Base-by-base conservation (phyloP, 805 yeast genomes). In the Kodamaea leandrae region DNA sequence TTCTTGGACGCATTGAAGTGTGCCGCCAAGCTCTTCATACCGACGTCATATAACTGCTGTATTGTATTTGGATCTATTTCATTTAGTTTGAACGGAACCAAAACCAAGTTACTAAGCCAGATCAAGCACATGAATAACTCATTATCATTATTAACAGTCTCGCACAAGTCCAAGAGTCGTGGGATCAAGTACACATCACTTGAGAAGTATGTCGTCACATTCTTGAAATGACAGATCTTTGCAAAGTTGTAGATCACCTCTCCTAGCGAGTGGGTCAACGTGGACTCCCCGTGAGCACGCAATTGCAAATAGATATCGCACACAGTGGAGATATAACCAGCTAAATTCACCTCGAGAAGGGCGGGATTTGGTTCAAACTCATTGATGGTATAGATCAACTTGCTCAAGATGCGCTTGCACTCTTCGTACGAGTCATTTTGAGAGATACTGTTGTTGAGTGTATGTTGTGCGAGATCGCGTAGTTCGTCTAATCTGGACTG, bases 41-140 rank as follows among this genome's bases (percentile, higher is more conserved):
- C 70, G 6, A 72, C 45, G 0, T 49, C 43, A 32, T 66, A 72
- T 1, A 82, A 50, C 2, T 55, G 39, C 1, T 51, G 47, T 4
- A 74, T 52, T 5, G 75, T 57, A 0, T 59, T 42, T 0, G 54
- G 43, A 2, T 55, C 46, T 12, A 82, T 58, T 0, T 61, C 47
- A 1, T 58, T 60, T 18, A 90, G 63, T 2, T 77, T 72, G 53
- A 90, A 89, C 0, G 98, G 97, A 0, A 82, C 77, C n/a, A 85
- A 63, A 0, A 80, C 73, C 16, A 89, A 62, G 7, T 82, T 77
- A 0, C 83, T 73, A 7, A 87, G 68, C 96, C 96, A 90, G 3
- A 84, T 64, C 6, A 88, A 59, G 30, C 80, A 54, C 8, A 82
- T 35, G 43, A 63, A 66, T 1, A 45, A 39, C 38, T 64, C 67